phyloP scores from a whole-genome alignment of 2,329 filamentous ascomycete genomes.

The Xylariales sp. region DNA sequence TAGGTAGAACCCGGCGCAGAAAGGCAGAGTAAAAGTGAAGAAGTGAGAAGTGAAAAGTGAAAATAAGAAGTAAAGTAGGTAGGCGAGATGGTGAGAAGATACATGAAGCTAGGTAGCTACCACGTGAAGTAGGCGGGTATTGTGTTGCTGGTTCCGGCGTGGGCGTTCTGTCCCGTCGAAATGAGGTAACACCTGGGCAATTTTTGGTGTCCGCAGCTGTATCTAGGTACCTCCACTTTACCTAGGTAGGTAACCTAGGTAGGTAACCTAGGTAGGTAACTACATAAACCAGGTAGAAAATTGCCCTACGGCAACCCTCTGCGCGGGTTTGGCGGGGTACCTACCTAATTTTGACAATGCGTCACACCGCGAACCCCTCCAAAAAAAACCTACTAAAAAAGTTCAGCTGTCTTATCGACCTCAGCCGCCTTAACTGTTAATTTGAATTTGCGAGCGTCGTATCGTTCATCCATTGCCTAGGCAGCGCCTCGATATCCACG shows the following conservation, averaged over 20 bases:
- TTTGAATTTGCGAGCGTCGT: neutral
- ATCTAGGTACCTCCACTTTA: neutral
- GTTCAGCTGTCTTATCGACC: conserved; percentile 3
- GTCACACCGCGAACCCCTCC: conserved; percentile 41
- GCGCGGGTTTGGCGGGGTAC: conserved; percentile 27
- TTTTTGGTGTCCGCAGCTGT: neutral
- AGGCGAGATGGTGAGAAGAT: neutral
- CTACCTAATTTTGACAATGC: conserved; percentile 24
- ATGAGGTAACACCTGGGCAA: neutral
- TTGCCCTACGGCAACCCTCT: conserved; percentile 7
- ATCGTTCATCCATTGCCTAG: neutral
- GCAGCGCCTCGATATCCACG: too few species aligned
- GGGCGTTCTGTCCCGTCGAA: neutral
- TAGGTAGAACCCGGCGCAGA: neutral
- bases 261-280: neutral
- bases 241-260: neutral
- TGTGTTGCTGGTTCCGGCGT: neutral
- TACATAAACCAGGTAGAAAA: neutral
- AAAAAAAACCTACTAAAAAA: conserved; percentile 19
- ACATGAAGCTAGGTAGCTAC: neutral
- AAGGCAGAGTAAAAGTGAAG: too few species aligned
- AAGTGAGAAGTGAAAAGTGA: too few species aligned
- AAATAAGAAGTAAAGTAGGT: neutral
- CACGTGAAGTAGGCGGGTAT: too few species aligned
- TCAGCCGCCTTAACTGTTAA: neutral